These are phyloP conservation scores for Beta macrorhiza DNA, from an alignment of 179 eudicot species.

Conservation along the genomic window DNA sequence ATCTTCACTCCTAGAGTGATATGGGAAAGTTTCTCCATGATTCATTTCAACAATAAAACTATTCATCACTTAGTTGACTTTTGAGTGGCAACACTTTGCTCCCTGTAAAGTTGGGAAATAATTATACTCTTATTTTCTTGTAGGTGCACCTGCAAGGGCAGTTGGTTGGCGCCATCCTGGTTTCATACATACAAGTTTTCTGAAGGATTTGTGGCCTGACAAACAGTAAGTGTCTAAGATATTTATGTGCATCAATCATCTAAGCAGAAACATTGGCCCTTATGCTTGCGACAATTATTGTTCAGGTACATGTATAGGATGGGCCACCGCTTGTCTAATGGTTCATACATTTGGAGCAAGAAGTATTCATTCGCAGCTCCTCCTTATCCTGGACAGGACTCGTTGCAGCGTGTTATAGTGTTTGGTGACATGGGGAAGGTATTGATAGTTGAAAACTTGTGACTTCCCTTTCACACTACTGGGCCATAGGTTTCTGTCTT, in stretches of 20 bases:
- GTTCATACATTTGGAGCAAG: slow-evolving; percentile 68
- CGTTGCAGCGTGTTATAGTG: slow-evolving; percentile 67
- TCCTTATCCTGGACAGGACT: slow-evolving; percentile 82
- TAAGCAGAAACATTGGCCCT: background rate
- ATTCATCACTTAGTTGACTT: background rate
- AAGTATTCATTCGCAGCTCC: slow-evolving; percentile 61
- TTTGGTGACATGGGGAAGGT: slow-evolving; percentile 98
- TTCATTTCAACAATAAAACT: background rate
- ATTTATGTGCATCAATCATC: background rate
- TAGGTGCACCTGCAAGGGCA: slow-evolving; percentile 81
- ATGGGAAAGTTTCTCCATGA: background rate
- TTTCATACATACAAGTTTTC: slow-evolving; percentile 74
- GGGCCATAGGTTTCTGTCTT: background rate
- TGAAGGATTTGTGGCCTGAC: slow-evolving; percentile 78
- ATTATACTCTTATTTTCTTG: slow-evolving; percentile 13
- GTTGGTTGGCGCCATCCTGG: slow-evolving; percentile 95
- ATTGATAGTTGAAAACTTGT: slow-evolving; percentile 1
- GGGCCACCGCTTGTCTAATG: slow-evolving; percentile 60
- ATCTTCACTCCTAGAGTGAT: too few species aligned
- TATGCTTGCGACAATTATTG: slow-evolving; percentile 5
- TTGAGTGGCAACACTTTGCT: background rate
- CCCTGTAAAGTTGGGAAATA: background rate
- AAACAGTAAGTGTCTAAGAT: slow-evolving; percentile 35
- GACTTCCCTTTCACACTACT: background rate
- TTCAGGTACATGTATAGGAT: slow-evolving; percentile 63